phyloP scores from a whole-genome alignment of 345 rosid genomes.

The Citropsis articulata region DNA sequence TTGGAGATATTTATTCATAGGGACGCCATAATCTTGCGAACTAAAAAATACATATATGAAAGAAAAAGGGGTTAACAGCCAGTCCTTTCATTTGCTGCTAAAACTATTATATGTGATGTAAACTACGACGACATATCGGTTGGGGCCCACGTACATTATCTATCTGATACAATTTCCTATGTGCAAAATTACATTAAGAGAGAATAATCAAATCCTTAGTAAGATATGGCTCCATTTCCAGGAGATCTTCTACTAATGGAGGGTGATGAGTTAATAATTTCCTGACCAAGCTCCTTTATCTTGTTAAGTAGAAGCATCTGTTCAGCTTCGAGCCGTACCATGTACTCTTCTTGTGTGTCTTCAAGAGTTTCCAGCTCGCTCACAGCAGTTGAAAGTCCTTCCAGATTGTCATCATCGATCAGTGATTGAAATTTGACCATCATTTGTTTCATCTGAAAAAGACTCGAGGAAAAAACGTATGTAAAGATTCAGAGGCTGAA shows the following conservation, averaged over 20 bases:
- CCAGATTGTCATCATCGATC: slow-evolving; percentile 60
- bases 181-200: not conserved
- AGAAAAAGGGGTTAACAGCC: not conserved
- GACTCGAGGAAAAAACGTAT: not conserved
- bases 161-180: not conserved
- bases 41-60: not conserved
- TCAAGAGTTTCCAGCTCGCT: slow-evolving; percentile 74
- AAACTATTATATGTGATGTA: not conserved
- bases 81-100: slow-evolving; percentile 3
- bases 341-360: slow-evolving; percentile 73
- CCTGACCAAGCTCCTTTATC: slow-evolving; percentile 90
- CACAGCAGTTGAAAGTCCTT: slow-evolving; percentile 53
- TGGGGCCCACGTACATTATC: not conserved
- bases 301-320: slow-evolving; percentile 73
- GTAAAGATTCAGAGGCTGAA: not conserved
- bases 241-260: slow-evolving; percentile 43
- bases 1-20: not conserved
- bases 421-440: slow-evolving; percentile 55
- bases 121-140: not conserved
- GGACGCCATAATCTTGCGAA: too few relatives aligned
- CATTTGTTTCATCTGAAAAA: slow-evolving; percentile 60
- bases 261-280: slow-evolving; percentile 60
- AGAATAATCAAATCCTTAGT: slow-evolving; percentile 12
- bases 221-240: slow-evolving; percentile 24
- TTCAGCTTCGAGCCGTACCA: slow-evolving; percentile 84